A percentile compares a stretch with the other conserved stretches of the same genome.
Evolutionary conservation across 2,329 filamentous ascomycete genomes (phyloP).

Genomic region (Rhynchosporium secalis): DNA sequence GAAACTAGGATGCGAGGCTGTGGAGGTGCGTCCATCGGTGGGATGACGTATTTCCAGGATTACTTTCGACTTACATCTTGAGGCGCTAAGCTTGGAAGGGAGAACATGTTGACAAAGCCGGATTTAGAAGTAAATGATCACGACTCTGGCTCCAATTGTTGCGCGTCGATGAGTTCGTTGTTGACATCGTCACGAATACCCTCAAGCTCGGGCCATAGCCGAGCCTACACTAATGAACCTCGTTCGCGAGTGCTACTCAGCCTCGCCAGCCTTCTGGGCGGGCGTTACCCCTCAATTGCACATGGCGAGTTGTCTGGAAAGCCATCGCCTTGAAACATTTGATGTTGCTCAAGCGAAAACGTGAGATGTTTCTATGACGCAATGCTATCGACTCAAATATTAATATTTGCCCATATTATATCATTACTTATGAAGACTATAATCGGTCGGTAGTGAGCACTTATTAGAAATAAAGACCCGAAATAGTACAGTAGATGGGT

Average conservation of each 20-base stretch:
- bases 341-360: too few species aligned
- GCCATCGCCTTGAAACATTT: too few species aligned
- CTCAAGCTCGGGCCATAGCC: background rate
- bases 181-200: constrained; percentile 6
- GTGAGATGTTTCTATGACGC: too few species aligned
- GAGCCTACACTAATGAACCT: constrained; percentile 7
- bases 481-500: too few species aligned
- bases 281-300: background rate
- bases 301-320: too few species aligned
- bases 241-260: background rate
- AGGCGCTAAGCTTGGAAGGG: constrained; percentile 67
- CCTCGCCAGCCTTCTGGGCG: background rate
- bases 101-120: constrained; percentile 46
- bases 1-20: background rate
- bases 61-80: constrained; percentile 58
- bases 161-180: background rate
- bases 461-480: too few species aligned
- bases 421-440: too few species aligned
- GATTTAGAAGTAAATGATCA: background rate
- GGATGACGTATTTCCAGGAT: background rate
- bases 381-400: too few species aligned
- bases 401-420: too few species aligned
- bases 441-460: too few species aligned
- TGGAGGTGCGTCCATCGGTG: background rate
- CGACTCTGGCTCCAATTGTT: background rate